Evolutionary conservation across 345 rosid species (phyloP).

Genomic region (Abelmoschus esculentus): DNA sequence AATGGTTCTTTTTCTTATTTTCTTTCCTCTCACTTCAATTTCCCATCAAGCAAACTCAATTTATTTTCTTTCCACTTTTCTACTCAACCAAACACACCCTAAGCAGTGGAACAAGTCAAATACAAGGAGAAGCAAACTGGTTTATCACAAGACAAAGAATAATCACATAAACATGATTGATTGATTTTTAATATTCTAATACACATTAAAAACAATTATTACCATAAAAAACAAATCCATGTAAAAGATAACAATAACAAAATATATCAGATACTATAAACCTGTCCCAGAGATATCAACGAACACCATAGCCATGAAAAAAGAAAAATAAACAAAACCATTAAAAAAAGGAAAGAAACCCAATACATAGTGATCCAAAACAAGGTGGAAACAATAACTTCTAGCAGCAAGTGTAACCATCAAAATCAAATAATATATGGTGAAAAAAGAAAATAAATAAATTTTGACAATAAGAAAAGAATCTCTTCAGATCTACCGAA

Average conservation of each 20-base stretch:
- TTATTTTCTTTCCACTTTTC: no score
- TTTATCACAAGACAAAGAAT: background rate
- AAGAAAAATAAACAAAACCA: background rate
- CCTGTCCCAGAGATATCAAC: background rate
- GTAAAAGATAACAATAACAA: background rate
- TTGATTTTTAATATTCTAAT: constrained; percentile 2
- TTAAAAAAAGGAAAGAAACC: background rate
- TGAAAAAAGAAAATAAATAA: background rate
- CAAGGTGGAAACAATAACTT: background rate
- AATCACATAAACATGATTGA: background rate
- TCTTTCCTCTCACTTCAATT: no score
- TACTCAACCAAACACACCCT: background rate
- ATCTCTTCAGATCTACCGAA: constrained; percentile 28
- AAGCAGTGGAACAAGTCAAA: background rate
- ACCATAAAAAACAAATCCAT: background rate
- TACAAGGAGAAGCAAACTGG: background rate
- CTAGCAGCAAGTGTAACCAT: background rate
- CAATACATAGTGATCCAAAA: constrained; percentile 3
- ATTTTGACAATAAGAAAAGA: background rate
- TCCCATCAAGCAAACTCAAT: no score
- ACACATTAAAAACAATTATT: background rate
- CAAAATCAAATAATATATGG: background rate
- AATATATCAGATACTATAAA: background rate
- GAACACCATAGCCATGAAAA: background rate
- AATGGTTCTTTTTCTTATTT: no score